Evolutionary conservation across 768 basidiomycete genomes (phyloP).

Genomic region (Porpolomopsis calyptriformis): DNA sequence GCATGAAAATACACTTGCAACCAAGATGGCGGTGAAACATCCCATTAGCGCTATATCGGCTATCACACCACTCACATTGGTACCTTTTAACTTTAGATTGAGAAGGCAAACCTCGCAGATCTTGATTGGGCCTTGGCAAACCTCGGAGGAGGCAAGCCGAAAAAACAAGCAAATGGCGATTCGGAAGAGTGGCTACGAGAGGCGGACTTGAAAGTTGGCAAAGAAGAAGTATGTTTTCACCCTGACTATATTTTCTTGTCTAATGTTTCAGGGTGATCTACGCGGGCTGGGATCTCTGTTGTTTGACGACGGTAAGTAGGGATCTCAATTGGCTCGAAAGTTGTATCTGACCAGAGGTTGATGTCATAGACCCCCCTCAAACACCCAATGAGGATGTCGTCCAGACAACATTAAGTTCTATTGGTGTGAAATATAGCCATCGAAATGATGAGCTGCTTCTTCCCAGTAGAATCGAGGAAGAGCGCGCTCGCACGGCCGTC

Average conservation of each 20-base stretch:
- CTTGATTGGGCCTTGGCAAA: conserved; percentile 75
- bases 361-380: conserved; percentile 27
- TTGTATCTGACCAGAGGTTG: conserved; percentile 1
- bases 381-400: conserved; percentile 34
- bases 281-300: conserved; percentile 55
- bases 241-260: background rate
- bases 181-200: conserved; percentile 31
- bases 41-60: too few relatives aligned
- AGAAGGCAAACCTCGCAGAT: conserved; percentile 60
- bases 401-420: conserved; percentile 43
- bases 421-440: conserved; percentile 66
- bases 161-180: conserved; percentile 21
- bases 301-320: conserved; percentile 52
- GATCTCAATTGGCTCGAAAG: background rate
- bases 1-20: conserved; percentile 58
- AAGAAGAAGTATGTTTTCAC: conserved; percentile 24
- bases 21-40: conserved; percentile 56
- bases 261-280: conserved; percentile 35
- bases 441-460: conserved; percentile 61
- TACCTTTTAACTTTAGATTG: conserved; percentile 43
- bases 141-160: conserved; percentile 35
- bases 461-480: conserved; percentile 59
- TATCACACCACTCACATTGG: too few relatives aligned
- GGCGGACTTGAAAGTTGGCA: conserved; percentile 35
- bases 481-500: conserved; percentile 43